Conservation (phyloP, 1,139 yeast species). For the Sugiyamaella xylanicola region DNA sequence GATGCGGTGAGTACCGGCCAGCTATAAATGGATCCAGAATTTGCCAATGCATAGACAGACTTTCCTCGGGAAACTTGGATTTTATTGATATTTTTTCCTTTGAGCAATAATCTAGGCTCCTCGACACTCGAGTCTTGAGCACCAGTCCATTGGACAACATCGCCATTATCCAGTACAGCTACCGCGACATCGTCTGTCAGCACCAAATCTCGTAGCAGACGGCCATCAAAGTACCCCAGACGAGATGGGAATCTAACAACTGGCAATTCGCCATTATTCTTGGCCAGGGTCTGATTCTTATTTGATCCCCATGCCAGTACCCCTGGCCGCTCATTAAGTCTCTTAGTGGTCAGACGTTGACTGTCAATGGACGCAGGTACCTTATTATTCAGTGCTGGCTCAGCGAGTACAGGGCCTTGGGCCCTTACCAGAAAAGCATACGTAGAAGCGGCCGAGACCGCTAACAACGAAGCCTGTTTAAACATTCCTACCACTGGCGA, state of each 20-base stretch:
- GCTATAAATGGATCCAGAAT: slow-evolving; percentile 47
- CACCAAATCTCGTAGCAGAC: slow-evolving; percentile 59
- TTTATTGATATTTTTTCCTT: slow-evolving; percentile 50
- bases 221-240: slow-evolving; percentile 63
- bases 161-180: slow-evolving; percentile 70
- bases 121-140: neutral
- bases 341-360: slow-evolving; percentile 6
- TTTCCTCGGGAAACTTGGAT: slow-evolving; percentile 56
- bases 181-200: slow-evolving; percentile 58
- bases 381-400: neutral
- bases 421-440: neutral
- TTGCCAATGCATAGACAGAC: slow-evolving; percentile 56
- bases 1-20: slow-evolving; percentile 22
- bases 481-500: neutral
- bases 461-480: slow-evolving; percentile 8
- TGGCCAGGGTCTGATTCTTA: slow-evolving; percentile 46
- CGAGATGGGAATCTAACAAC: slow-evolving; percentile 59
- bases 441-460: slow-evolving; percentile 13
- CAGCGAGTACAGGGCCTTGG: slow-evolving; percentile 8
- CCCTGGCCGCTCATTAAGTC: slow-evolving; percentile 46
- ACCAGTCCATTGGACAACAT: slow-evolving; percentile 62
- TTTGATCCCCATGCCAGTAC: slow-evolving; percentile 57
- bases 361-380: neutral
- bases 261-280: slow-evolving; percentile 40
- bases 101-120: slow-evolving; percentile 43